Evolutionary conservation across 176 grass and related monocot species (phyloP), one percentile per base, ranked within the genome.

Genomic region (Oryza brachyantha): DNA sequence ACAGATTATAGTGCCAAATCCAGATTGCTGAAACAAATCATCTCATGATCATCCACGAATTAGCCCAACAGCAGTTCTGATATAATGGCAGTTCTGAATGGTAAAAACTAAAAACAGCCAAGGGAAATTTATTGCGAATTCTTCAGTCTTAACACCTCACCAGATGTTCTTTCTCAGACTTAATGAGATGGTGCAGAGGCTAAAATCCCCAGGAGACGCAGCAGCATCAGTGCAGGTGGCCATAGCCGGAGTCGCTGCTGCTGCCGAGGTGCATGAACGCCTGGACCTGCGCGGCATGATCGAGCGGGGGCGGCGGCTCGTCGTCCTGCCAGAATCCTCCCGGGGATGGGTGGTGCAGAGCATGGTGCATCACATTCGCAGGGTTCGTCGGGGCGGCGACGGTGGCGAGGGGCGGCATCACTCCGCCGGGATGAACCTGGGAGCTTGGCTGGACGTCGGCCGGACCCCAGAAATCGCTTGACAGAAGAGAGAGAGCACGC

Each of bases 401-500:
- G 11, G 26, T 7, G 24, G 32, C 17, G 17, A 73, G 67, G 66
- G 58, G 59, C 3, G 17, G 64, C 40, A 63, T 55, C 4, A 62
- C 29, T 25, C 66, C 43, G 13, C 59, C 59, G 10, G 71, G 29
- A 70, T 81, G 82, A 29, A 89, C 65, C 82, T 85, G 82, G 34
- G 71, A 4, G 26, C 28, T 65, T 8, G 45, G 29, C 35, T 77
- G 87, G 11, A 61, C 9, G 25, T 32, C 70, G 50, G 66, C 78
- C 45, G 66, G 66, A 60, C 29, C 72, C 14, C 59, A 58, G 8
- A 76, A 4, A 64, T 38, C 77, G 77, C 35, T 89, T 98, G 95
- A 98, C 95, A 98, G 92, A 98, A 98, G 95, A 98, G 95, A 94
- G 95, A 64, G 89, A 98, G 92, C 95, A 94, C 72, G 80, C 65